A percentile compares a stretch with the other conserved stretches of the same genome.
These are phyloP conservation scores for Vitellaria paradoxa DNA, from an alignment of 179 eudicot genomes.

Conservation along the genomic window DNA sequence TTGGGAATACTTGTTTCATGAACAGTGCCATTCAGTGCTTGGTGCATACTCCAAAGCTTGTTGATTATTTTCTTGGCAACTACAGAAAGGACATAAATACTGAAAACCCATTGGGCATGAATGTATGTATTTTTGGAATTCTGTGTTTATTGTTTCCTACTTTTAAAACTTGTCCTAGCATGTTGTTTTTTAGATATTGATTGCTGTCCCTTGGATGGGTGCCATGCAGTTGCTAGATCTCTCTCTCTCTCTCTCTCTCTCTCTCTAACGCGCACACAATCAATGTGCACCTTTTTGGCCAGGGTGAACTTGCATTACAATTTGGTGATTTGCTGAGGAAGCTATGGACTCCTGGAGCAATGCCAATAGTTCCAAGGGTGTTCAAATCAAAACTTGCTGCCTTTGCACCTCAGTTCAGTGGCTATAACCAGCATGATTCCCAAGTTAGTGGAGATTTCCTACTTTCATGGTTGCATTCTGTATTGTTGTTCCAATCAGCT, in stretches of 20 bases:
- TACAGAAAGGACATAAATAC: conserved; percentile 67
- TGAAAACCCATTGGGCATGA: conserved; percentile 73
- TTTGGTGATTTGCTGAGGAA: conserved; percentile 78
- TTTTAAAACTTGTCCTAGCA: neutral
- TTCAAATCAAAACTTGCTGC: conserved; percentile 63
- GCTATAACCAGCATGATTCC: conserved; percentile 89
- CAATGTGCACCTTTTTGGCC: conserved; percentile 17
- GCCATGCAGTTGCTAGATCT: neutral
- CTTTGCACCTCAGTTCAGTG: conserved; percentile 82
- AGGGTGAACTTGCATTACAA: conserved; percentile 85
- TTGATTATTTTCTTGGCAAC: conserved; percentile 84
- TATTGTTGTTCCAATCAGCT: neutral
- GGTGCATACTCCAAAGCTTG: conserved; percentile 77
- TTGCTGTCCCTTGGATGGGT: neutral
- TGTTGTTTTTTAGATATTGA: neutral
- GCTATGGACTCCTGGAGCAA: conserved; percentile 67
- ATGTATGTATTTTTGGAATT: conserved; percentile 42
- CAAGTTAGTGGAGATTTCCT: conserved; percentile 43
- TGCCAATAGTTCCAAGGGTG: conserved; percentile 46
- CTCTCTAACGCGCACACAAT: neutral
- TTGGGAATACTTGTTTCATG: conserved; percentile 93
- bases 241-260: conserved; percentile 1
- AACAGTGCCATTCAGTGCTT: conserved; percentile 89
- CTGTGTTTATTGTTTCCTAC: neutral
- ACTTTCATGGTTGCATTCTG: neutral